phyloP scores from a whole-genome alignment of 2,329 filamentous ascomycete genomes.

The Neoscytalidium dimidiatum region DNA sequence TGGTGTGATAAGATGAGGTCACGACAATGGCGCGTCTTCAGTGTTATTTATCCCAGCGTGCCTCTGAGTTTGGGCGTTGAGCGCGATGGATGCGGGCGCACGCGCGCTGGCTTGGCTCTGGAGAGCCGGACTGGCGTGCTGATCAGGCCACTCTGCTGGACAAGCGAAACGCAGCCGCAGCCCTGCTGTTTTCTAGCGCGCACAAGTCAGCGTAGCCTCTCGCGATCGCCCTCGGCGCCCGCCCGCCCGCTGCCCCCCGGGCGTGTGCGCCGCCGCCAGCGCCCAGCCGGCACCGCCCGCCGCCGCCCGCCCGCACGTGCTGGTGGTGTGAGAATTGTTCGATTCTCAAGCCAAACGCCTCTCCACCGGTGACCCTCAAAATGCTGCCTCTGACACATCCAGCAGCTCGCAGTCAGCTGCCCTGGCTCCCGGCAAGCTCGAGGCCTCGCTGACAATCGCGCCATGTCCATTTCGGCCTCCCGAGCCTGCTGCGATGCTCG shows the following conservation, averaged over 20 bases:
- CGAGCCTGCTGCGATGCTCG: constrained; percentile 14
- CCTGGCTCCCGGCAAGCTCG: too few species aligned
- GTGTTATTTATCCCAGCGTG: constrained; percentile 17
- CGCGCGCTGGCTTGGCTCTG: not conserved
- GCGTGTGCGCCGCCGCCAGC: not conserved
- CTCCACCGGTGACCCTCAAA: constrained; percentile 1
- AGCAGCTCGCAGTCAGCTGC: not conserved
- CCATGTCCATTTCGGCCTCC: constrained; percentile 6
- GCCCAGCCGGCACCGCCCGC: not conserved
- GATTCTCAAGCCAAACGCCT: constrained; percentile 11
- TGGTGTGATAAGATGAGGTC: constrained; percentile 19
- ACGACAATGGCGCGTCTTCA: constrained; percentile 16
- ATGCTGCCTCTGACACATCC: constrained; percentile 4
- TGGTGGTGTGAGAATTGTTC: constrained; percentile 16
- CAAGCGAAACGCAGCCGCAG: constrained; percentile 11
- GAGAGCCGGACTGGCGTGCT: constrained; percentile 14
- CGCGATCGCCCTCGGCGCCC: constrained; percentile 12
- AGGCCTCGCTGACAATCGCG: not conserved
- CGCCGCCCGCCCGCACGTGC: not conserved
- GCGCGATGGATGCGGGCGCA: not conserved
- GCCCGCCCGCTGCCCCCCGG: constrained; percentile 1
- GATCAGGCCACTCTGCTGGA: constrained; percentile 17
- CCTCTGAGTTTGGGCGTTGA: not conserved
- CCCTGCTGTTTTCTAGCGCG: constrained; percentile 14
- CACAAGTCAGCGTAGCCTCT: constrained; percentile 9